Base-by-base conservation (phyloP, 176 grass and related monocot species). In the Hyparrhenia diplandra region DNA sequence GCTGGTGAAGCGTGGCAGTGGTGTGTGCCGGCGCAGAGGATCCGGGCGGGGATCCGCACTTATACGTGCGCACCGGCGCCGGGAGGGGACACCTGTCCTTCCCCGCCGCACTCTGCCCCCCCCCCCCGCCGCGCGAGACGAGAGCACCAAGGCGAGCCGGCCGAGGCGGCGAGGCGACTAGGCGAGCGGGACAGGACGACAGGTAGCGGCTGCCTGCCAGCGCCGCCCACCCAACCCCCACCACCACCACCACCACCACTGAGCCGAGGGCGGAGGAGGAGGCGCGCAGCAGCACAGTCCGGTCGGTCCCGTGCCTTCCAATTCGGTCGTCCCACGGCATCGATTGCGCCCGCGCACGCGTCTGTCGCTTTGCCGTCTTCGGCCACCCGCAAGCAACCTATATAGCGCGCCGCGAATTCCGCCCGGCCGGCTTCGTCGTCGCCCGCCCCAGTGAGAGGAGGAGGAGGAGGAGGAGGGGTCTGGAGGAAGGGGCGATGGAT, bases 311-410 rank as follows among this genome's bases (percentile, higher is more conserved):
- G 77, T 71, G 79, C 73, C 73, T 87, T 82, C 73, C 55, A 71
- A 77, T 71, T 41, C 67, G 72, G 72, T 77, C 52, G 16, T 51
- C 51, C 52, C 21, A 62, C 64, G 62, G 62, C 69, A 59, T 67
- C 46, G 70, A 86, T 68, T 75, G 46, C 45, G 34, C 42, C 24
- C 69, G 60, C 82, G 71, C 72, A 49, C 82, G 54, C 73, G 82
- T 47, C 43, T 27, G 1, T 20, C 69, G 28, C 63, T 68, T 62
- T 75, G 85, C 47, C 78, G 64, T 39, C 62, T 37, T 46, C 84
- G 69, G 27, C 59, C 60, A 13, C 58, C 69, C 45, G 69, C 70
- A 73, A 69, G 78, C 77, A 86, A 86, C 84, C 84, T 86, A 80
- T 85, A 79, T 64, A 86, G 65, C 52, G 83, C 75, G 30, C 47